These are phyloP conservation scores for Phyllostachys edulis DNA, from an alignment of 176 grass and related monocot species.

Conservation along the genomic window DNA sequence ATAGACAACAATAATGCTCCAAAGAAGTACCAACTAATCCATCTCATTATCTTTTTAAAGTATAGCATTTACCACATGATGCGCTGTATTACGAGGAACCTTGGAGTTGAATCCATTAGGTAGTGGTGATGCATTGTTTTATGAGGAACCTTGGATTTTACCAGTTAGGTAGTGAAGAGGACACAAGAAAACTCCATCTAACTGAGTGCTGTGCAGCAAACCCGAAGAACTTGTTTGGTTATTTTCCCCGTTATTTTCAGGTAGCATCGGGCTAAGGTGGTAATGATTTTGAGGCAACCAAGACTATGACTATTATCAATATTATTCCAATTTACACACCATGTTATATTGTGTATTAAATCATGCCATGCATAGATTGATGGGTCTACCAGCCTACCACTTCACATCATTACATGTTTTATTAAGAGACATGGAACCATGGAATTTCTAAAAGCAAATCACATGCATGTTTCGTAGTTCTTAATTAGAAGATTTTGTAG, in stretches of 20 bases:
- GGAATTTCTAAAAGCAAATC: conserved; percentile 7
- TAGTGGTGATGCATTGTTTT: neutral
- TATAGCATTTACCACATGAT: neutral
- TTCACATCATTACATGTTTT: neutral
- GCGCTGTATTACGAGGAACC: neutral
- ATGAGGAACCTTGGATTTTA: neutral
- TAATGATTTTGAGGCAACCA: conserved; percentile 21
- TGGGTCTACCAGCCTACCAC: neutral
- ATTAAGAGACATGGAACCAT: neutral
- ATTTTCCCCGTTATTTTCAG: neutral
- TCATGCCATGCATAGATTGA: neutral
- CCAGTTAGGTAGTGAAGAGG: neutral
- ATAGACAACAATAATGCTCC: neutral
- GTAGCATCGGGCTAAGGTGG: neutral
- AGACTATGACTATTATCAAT: neutral
- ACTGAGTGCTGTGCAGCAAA: neutral
- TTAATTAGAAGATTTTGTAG: conserved; percentile 18
- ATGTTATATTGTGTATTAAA: conserved; percentile 1
- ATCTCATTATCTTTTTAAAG: neutral
- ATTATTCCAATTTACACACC: neutral
- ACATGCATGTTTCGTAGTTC: neutral
- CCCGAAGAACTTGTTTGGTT: neutral
- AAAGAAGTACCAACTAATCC: neutral
- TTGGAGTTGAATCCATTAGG: neutral
- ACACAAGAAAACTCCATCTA: neutral